phyloP scores from a whole-genome alignment of 371 early-diverging fungal genomes.

The Mucor piriformis region DNA sequence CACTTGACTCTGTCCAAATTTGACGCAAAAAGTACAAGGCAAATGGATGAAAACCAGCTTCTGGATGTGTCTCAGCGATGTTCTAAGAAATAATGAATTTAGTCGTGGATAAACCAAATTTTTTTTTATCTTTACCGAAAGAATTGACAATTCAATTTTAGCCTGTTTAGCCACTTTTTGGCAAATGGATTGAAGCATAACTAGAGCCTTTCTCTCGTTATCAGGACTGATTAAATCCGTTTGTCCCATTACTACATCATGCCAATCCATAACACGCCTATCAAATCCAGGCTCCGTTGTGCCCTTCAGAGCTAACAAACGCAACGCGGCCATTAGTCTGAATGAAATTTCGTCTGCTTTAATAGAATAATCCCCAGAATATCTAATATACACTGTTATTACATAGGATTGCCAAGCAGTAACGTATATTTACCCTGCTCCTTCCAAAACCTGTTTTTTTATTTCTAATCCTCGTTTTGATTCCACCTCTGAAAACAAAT shows the following conservation, averaged over 20 bases:
- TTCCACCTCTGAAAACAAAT: conserved; percentile 44
- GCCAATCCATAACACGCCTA: conserved; percentile 52
- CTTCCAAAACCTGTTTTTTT: conserved; percentile 52
- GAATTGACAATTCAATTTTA: conserved; percentile 12
- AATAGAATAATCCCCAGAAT: conserved; percentile 51
- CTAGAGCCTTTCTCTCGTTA: conserved; percentile 51
- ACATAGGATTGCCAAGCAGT: background rate
- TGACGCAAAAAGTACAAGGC: conserved; percentile 27
- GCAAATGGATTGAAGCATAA: conserved; percentile 43
- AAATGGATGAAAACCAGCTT: conserved; percentile 26
- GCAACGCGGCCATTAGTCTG: conserved; percentile 50
- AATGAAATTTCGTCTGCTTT: conserved; percentile 56
- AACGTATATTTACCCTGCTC: conserved; percentile 46
- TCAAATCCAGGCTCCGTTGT: conserved; percentile 35
- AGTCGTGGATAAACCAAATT: background rate
- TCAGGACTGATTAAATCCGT: conserved; percentile 52
- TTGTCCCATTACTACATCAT: conserved; percentile 58
- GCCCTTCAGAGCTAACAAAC: conserved; percentile 45
- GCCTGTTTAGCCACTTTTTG: conserved; percentile 17
- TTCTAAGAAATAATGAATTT: background rate
- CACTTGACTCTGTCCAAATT: conserved; percentile 26
- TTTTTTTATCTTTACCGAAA: conserved; percentile 23
- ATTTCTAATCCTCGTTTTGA: conserved; percentile 33
- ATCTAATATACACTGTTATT: background rate
- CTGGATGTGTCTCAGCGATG: conserved; percentile 17